Conservation (phyloP, 2,329 filamentous ascomycete genomes). For the Ambrosiella cleistominuta region DNA sequence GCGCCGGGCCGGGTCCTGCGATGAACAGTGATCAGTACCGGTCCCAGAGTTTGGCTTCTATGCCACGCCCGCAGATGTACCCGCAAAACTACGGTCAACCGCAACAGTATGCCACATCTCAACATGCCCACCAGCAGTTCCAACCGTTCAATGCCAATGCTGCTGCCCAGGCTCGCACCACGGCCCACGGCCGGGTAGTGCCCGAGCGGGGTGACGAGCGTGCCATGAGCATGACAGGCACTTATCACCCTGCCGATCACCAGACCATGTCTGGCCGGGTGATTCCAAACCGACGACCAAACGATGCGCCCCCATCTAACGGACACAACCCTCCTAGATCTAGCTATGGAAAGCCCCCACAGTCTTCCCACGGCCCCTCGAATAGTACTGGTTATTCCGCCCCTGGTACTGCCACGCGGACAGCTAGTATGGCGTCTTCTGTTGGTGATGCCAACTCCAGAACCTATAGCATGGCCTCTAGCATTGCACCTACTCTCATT, state of each 20-base stretch:
- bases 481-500: constrained; percentile 51
- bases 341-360: constrained; percentile 20
- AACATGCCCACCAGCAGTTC: constrained; percentile 5
- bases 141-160: constrained; percentile 11
- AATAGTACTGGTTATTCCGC: constrained; percentile 25
- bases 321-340: constrained; percentile 15
- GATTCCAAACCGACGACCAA: constrained; percentile 53
- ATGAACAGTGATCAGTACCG: constrained; percentile 73
- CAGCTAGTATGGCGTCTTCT: constrained; percentile 45
- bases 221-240: constrained; percentile 88
- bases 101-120: constrained; percentile 40
- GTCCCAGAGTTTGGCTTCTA: constrained; percentile 78
- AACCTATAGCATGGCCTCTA: constrained; percentile 88
- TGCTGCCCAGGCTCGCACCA: constrained; percentile 47
- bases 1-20: constrained; percentile 45
- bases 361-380: constrained; percentile 16
- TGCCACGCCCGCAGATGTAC: constrained; percentile 56
- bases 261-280: constrained; percentile 89
- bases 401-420: constrained; percentile 38
- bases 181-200: constrained; percentile 77
- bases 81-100: constrained; percentile 43
- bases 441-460: constrained; percentile 32
- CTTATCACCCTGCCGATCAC: constrained; percentile 51
- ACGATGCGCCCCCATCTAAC: constrained; percentile 19
- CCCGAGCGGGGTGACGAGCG: constrained; percentile 84